Evolutionary conservation across 257 asterid genomes (phyloP).

Genomic region (Penstemon barbatus): DNA sequence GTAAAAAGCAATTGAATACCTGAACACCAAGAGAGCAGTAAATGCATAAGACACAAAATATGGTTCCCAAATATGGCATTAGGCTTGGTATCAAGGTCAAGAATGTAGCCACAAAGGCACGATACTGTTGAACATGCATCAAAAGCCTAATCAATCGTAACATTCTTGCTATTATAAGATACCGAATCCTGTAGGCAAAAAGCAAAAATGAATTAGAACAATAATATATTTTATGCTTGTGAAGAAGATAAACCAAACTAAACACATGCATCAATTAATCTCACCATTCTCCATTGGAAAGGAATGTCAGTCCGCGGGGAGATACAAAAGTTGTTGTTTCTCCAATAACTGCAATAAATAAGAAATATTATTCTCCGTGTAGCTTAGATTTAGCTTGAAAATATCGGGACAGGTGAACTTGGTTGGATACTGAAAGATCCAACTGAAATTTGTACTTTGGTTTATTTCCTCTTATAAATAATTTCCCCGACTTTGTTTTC

Average conservation of each 20-base stretch:
- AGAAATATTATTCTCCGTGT: slow-evolving; percentile 11
- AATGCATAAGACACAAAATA: slow-evolving; percentile 86
- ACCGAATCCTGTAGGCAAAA: slow-evolving; percentile 77
- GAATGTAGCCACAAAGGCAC: slow-evolving; percentile 95
- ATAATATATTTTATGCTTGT: slow-evolving; percentile 18
- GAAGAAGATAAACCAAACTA: slow-evolving; percentile 11
- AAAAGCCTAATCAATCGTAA: slow-evolving; percentile 86
- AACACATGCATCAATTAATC: slow-evolving; percentile 31
- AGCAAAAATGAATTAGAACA: slow-evolving; percentile 6
- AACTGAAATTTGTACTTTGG: slow-evolving; percentile 5
- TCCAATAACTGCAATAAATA: slow-evolving; percentile 77
- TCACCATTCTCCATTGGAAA: slow-evolving; percentile 98
- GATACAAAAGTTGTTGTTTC: slow-evolving; percentile 80
- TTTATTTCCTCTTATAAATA: slow-evolving; percentile 9
- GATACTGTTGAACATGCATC: slow-evolving; percentile 83
- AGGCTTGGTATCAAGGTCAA: slow-evolving; percentile 92
- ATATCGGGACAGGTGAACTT: slow-evolving; percentile 8
- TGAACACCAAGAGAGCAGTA: slow-evolving; percentile 95
- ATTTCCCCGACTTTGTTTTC: slow-evolving; percentile 9
- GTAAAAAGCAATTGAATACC: slow-evolving; percentile 45
- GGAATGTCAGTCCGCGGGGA: slow-evolving; percentile 68
- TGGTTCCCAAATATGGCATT: slow-evolving; percentile 92
- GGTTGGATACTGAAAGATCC: slow-evolving; percentile 4
- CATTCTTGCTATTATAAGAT: slow-evolving; percentile 97
- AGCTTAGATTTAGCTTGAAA: not conserved